These are phyloP conservation scores for Tuber microsphaerosporum DNA, from an alignment of 495 filamentous ascomycete species.

Conservation along the genomic window DNA sequence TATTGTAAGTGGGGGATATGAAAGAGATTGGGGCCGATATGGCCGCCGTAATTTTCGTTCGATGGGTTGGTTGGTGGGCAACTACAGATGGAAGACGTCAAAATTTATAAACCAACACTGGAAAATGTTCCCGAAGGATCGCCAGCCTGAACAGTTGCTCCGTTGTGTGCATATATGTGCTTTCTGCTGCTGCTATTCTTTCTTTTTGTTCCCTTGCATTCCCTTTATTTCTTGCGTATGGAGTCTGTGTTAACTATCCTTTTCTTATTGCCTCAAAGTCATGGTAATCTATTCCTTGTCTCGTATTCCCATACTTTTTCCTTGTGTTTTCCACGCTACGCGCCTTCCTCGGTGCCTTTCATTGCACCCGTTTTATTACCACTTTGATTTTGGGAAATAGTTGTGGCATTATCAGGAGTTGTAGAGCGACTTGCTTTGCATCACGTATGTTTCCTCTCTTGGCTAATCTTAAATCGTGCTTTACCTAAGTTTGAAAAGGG, in stretches of 20 bases:
- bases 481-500: neutral
- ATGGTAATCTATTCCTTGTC: slow-evolving; percentile 1
- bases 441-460: neutral
- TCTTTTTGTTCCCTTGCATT: neutral
- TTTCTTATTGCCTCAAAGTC: neutral
- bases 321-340: neutral
- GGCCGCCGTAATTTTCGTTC: neutral
- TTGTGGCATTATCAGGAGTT: slow-evolving; percentile 1
- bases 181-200: neutral
- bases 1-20: neutral
- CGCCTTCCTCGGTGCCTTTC: neutral
- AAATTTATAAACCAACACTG: neutral
- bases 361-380: neutral
- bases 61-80: neutral
- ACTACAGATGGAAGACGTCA: neutral
- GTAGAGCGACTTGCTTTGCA: slow-evolving; percentile 4
- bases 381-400: neutral
- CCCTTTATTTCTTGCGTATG: neutral
- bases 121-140: neutral
- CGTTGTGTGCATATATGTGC: slow-evolving; percentile 1
- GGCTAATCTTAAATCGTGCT: neutral
- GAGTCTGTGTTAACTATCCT: slow-evolving; percentile 1
- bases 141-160: neutral
- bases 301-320: neutral
- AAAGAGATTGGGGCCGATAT: neutral